Base-by-base conservation (phyloP, 768 basidiomycete genomes). In the Galerina sulciceps region DNA sequence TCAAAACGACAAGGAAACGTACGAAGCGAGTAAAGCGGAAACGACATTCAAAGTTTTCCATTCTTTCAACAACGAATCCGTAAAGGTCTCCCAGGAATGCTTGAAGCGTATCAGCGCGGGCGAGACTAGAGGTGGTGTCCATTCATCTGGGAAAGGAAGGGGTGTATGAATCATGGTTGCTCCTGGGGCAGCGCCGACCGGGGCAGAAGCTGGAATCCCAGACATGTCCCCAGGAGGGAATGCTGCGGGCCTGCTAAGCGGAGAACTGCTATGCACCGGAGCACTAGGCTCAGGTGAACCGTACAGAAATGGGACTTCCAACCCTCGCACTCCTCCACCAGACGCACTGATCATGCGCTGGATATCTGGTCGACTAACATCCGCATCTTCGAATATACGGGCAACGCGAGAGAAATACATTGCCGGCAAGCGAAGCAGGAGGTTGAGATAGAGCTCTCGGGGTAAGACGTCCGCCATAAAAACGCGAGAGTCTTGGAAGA, bases 371-470 rank as follows among this genome's bases (percentile, higher is more conserved):
- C 80, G 80, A 67, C 89, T 90, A 50, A 93, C 81, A 53, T 93
- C 87, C 2, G 91, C 90, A 56, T 91, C 89, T 63, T 88, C 83
- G 61, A 91, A 92, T 23, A 93, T 83, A 47, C 84, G 81, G 2
- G 89, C 83, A 20, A 93, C 91, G 2, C 91, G 86, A 2, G 87
- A 83, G 71, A 92, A 93, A 67, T 93, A 93, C 65, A 92, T 76
- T 0, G 88, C 82, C 1, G 91, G 92, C n/a, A 93, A 80, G 14
- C 86, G 82, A 15, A 93, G 78, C 8, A 93, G 82, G 41, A 77
- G 53, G 63, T 78, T 73, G 42, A 81, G 74, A 58, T 80, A 80
- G 5, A 80, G n/a, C 44, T 79, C 69, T 14, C 79, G 70, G 11
- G 78, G 79, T 6, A 82, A 66, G 11, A 74, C 76, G 58, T 82